Conservation (phyloP, 768 basidiomycete species). For the Leccinum variicolor region DNA sequence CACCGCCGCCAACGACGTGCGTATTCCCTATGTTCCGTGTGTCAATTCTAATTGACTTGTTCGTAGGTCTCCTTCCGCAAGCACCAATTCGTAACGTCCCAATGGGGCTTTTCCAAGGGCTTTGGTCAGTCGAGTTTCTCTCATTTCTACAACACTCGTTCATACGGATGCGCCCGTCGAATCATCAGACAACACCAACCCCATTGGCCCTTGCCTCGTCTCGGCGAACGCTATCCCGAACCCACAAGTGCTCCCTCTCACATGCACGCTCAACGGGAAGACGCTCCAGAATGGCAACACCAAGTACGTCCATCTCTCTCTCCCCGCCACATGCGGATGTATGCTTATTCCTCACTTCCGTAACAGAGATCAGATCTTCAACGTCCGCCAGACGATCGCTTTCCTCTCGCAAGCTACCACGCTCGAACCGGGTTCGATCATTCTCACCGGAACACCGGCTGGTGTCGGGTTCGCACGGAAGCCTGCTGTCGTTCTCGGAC, state of each 20-base stretch:
- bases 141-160: no score
- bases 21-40: constrained; percentile 1
- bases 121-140: constrained; percentile 52
- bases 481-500: constrained; percentile 65
- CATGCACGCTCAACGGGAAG: constrained; percentile 62
- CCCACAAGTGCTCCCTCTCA: constrained; percentile 62
- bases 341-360: neutral
- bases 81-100: constrained; percentile 75
- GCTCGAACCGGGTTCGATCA: constrained; percentile 75
- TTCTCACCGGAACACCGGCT: constrained; percentile 79
- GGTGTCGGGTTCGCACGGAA: constrained; percentile 79
- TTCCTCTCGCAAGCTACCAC: constrained; percentile 86
- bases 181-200: constrained; percentile 40
- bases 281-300: constrained; percentile 75
- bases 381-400: constrained; percentile 68
- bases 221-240: constrained; percentile 59
- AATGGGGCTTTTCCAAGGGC: constrained; percentile 87
- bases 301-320: constrained; percentile 38
- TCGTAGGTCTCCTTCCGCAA: constrained; percentile 69
- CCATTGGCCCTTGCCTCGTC: constrained; percentile 80
- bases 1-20: constrained; percentile 75
- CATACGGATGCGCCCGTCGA: neutral
- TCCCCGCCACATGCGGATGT: no score
- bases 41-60: neutral
- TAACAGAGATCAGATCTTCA: constrained; percentile 77